Conservation (phyloP, 345 rosid genomes). For the Camelina neglecta region DNA sequence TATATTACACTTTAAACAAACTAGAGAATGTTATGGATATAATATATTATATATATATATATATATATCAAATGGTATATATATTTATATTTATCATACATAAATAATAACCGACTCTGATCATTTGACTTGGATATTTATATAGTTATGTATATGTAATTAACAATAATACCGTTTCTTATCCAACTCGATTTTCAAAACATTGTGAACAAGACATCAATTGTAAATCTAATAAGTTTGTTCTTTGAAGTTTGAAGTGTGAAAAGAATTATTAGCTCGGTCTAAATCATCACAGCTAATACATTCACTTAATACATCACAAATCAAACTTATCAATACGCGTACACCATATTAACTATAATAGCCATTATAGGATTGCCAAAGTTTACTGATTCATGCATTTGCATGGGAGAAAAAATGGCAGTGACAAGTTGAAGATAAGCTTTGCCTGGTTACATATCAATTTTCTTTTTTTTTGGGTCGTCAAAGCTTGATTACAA, state of each 20-base stretch:
- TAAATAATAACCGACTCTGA: neutral
- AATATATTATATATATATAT: too few species aligned
- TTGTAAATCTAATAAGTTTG: neutral
- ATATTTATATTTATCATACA: too few species aligned
- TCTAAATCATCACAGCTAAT: slow-evolving; percentile 34
- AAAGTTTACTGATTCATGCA: slow-evolving; percentile 19
- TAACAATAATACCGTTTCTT: slow-evolving; percentile 11
- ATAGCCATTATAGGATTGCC: slow-evolving; percentile 28
- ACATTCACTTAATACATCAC: slow-evolving; percentile 16
- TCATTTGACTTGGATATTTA: neutral
- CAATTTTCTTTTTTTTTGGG: neutral
- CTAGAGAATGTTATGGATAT: neutral
- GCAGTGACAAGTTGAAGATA: slow-evolving; percentile 15
- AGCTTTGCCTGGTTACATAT: neutral
- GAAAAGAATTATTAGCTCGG: slow-evolving; percentile 22
- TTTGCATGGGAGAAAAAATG: slow-evolving; percentile 22
- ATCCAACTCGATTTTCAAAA: neutral
- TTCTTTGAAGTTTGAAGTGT: slow-evolving; percentile 4
- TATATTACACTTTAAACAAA: neutral
- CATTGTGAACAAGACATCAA: slow-evolving; percentile 5
- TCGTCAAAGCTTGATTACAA: neutral
- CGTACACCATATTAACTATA: slow-evolving; percentile 8
- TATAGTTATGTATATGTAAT: neutral
- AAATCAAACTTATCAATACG: slow-evolving; percentile 31
- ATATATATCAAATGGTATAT: neutral